Conservation (phyloP, 441 rosid species). For the Isatis lusitanica region DNA sequence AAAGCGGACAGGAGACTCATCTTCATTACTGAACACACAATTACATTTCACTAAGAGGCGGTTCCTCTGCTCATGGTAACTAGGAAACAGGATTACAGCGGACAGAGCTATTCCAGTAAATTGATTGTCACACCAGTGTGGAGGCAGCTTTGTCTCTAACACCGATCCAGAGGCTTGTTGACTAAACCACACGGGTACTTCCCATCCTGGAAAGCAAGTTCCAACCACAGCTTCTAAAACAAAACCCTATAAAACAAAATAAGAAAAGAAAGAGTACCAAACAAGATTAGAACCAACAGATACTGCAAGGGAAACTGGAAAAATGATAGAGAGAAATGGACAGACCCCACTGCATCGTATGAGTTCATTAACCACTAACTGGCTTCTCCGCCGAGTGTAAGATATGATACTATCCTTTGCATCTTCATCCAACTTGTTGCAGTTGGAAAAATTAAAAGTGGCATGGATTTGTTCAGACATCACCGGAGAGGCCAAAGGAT, state of each 20-base stretch:
- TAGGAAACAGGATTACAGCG: conserved; percentile 6
- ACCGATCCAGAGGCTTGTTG: not conserved
- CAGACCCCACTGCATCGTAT: not conserved
- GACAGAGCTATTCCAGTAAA: conserved; percentile 6
- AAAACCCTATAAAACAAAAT: not conserved
- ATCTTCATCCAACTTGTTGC: conserved; percentile 4
- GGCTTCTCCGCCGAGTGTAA: not conserved
- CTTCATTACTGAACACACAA: not conserved
- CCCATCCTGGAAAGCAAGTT: conserved; percentile 13
- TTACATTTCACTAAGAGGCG: not conserved
- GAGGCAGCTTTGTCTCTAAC: conserved; percentile 7
- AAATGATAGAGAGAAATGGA: not conserved
- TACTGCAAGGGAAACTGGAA: not conserved
- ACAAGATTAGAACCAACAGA: not conserved
- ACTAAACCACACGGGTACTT: conserved; percentile 5
- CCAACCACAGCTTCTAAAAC: not conserved
- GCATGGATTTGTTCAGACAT: not conserved
- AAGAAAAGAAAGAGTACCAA: not conserved
- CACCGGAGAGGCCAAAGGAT: not conserved
- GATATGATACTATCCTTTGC: conserved; percentile 17
- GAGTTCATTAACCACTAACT: not conserved
- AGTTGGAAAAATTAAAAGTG: conserved; percentile 17
- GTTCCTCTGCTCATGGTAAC: not conserved
- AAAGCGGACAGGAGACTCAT: not conserved
- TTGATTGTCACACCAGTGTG: not conserved